Percentiles rank a stretch among this genome's conserved stretches.
Evolutionary conservation across 2,329 filamentous ascomycete species (phyloP).

Genomic region (Penicillium sp.): DNA sequence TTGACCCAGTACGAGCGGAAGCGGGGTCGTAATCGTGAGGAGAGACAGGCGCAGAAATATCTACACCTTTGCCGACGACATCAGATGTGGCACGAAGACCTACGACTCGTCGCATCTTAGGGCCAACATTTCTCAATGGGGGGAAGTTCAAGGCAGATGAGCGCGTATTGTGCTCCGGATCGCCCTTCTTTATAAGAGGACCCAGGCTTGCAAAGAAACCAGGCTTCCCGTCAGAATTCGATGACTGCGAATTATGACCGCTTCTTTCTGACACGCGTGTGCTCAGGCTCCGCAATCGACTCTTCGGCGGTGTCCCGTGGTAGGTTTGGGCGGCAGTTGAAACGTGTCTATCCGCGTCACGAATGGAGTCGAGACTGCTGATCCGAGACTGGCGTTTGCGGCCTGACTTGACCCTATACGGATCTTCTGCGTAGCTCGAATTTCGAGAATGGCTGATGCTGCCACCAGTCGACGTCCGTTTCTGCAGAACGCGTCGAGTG

Average conservation of each 20-base stretch:
- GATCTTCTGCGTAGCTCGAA: slow-evolving; percentile 74
- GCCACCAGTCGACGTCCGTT: slow-evolving; percentile 53
- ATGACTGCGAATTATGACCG: slow-evolving; percentile 45
- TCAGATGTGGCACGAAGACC: slow-evolving; percentile 87
- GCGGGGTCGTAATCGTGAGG: slow-evolving; percentile 58
- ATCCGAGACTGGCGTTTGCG: slow-evolving; percentile 73
- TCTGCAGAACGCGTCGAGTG: slow-evolving; percentile 72
- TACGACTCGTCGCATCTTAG: slow-evolving; percentile 57
- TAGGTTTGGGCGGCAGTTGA: slow-evolving; percentile 68
- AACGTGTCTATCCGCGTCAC: slow-evolving; percentile 52
- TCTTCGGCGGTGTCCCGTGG: slow-evolving; percentile 54
- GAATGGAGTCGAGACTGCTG: slow-evolving; percentile 72
- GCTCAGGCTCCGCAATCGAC: slow-evolving; percentile 59
- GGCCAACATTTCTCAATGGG: slow-evolving; percentile 51
- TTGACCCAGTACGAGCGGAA: slow-evolving; percentile 73
- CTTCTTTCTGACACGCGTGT: slow-evolving; percentile 51
- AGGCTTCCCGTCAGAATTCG: slow-evolving; percentile 55
- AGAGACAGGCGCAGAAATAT: slow-evolving; percentile 44
- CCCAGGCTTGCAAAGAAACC: slow-evolving; percentile 48
- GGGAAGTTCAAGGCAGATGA: slow-evolving; percentile 49
- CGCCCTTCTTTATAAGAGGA: slow-evolving; percentile 45
- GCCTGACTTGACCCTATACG: slow-evolving; percentile 63
- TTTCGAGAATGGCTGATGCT: slow-evolving; percentile 61
- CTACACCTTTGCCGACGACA: slow-evolving; percentile 54
- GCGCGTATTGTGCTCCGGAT: slow-evolving; percentile 52